Percentiles rank a stretch among this genome's conserved stretches.
phyloP scores from a whole-genome alignment of 768 basidiomycete species.

The Boletellus sp. region DNA sequence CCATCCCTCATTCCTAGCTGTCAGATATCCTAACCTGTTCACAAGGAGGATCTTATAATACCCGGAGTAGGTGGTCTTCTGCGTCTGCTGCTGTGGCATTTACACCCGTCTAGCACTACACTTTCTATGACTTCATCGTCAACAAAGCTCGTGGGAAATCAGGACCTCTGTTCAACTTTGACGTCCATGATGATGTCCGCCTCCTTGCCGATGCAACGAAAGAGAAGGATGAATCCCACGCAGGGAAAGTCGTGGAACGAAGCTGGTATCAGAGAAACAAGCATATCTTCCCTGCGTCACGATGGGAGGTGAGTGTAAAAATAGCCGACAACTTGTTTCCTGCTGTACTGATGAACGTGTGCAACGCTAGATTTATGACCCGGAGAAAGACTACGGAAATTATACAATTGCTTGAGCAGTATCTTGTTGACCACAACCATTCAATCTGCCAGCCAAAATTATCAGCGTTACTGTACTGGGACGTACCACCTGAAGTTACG shows the following conservation, averaged over 20 bases:
- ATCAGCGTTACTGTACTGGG: background rate
- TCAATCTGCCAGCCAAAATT: background rate
- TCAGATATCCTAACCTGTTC: conserved; percentile 7
- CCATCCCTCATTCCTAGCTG: background rate
- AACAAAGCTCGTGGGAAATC: conserved; percentile 99
- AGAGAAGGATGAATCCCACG: conserved; percentile 98
- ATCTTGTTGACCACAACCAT: conserved; percentile 1
- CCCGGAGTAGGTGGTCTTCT: conserved; percentile 68
- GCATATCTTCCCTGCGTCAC: conserved; percentile 94
- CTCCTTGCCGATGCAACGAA: conserved; percentile 89
- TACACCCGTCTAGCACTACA: conserved; percentile 70
- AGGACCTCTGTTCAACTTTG: conserved; percentile 96
- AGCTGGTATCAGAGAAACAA: conserved; percentile 96
- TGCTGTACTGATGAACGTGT: background rate
- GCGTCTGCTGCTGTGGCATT: background rate
- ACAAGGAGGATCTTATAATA: conserved; percentile 93
- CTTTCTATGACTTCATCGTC: conserved; percentile 97
- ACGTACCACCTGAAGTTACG: background rate
- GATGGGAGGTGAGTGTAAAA: conserved; percentile 85
- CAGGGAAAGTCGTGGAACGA: conserved; percentile 96
- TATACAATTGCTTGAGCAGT: conserved; percentile 67
- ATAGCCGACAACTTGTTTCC: background rate
- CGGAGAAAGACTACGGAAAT: conserved; percentile 89
- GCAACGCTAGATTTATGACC: conserved; percentile 72
- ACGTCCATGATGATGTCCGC: conserved; percentile 98